A percentile compares a stretch with the other conserved stretches of the same genome.
Evolutionary conservation across 2,329 filamentous ascomycete species (phyloP).

Genomic region (Microcyclosporella mali): DNA sequence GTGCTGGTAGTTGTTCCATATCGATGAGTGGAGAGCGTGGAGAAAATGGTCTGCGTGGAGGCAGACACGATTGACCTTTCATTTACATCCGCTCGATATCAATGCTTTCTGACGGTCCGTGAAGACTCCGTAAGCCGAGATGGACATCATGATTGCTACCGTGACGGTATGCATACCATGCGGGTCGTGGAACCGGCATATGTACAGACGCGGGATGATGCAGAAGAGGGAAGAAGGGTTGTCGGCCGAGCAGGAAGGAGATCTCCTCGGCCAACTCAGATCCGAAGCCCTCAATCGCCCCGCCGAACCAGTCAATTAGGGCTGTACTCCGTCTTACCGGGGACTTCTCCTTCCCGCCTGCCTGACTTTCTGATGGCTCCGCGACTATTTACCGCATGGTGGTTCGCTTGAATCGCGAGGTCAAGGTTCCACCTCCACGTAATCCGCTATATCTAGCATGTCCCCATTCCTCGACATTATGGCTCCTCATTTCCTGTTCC

Average conservation of each 20-base stretch:
- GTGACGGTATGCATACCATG: no score
- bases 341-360: not conserved
- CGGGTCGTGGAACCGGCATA: not conserved
- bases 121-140: no score
- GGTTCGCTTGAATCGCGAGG: no score
- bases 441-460: no score
- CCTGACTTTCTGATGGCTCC: no score
- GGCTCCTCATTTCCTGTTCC: no score
- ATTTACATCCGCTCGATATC: not conserved
- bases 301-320: conserved; percentile 3
- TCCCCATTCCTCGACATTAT: no score
- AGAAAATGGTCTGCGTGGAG: not conserved
- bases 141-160: no score
- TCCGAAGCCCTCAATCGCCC: not conserved
- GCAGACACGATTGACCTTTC: not conserved
- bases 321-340: conserved; percentile 8
- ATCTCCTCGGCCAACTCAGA: not conserved
- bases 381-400: no score
- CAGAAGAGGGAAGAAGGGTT: no score
- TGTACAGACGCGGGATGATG: not conserved
- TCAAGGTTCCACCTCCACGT: no score
- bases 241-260: conserved; percentile 3
- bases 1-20: conserved; percentile 25
- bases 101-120: no score
- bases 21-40: not conserved